Evolutionary conservation across 345 rosid species (phyloP).

Genomic region (Linum usitatissimum): DNA sequence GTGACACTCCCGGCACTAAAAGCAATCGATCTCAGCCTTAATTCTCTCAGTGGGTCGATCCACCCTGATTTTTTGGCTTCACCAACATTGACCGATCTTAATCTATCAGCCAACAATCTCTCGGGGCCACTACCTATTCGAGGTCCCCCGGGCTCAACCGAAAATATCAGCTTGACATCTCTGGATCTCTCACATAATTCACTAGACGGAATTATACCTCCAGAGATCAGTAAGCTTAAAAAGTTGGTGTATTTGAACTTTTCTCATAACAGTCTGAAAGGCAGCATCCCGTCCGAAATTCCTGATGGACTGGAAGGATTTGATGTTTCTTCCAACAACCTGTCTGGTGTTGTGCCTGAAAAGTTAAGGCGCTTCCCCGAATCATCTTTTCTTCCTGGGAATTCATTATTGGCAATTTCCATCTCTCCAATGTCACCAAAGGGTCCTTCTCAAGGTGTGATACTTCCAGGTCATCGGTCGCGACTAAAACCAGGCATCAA

Average conservation of each 20-base stretch:
- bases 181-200: slow-evolving; percentile 66
- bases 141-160: slow-evolving; percentile 23
- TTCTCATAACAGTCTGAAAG: slow-evolving; percentile 57
- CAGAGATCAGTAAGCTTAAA: slow-evolving; percentile 31
- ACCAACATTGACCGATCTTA: slow-evolving; percentile 43
- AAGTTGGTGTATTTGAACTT: slow-evolving; percentile 51
- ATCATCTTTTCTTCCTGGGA: slow-evolving; percentile 82
- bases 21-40: slow-evolving; percentile 60
- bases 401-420: slow-evolving; percentile 41
- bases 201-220: slow-evolving; percentile 43
- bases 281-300: slow-evolving; percentile 55
- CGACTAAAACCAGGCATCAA: slow-evolving; percentile 34
- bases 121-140: slow-evolving; percentile 57
- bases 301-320: slow-evolving; percentile 48
- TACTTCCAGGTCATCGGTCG: slow-evolving; percentile 20
- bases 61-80: slow-evolving; percentile 52
- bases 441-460: slow-evolving; percentile 23
- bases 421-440: slow-evolving; percentile 28
- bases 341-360: slow-evolving; percentile 64
- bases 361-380: slow-evolving; percentile 62
- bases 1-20: slow-evolving; percentile 55
- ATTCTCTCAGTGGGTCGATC: slow-evolving; percentile 45
- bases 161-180: slow-evolving; percentile 46
- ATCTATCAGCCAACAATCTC: slow-evolving; percentile 62
- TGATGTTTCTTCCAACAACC: slow-evolving; percentile 59